phyloP scores from a whole-genome alignment of 352 stramenopile genomes.

The Pythium dissimile region DNA sequence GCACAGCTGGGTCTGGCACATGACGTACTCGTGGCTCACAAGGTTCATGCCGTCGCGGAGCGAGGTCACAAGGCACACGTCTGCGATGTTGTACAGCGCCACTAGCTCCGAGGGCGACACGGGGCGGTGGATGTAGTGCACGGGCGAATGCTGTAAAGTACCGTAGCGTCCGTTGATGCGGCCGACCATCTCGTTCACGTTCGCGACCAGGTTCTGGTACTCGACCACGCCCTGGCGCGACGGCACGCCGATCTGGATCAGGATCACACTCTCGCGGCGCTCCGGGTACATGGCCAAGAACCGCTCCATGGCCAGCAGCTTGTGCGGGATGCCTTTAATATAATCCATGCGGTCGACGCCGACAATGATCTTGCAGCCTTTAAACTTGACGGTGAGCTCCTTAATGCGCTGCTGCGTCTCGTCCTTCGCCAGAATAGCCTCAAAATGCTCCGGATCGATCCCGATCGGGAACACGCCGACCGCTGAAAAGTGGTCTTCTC shows the following conservation, averaged over 20 bases:
- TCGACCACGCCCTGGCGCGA: slow-evolving; percentile 78
- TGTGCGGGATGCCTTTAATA: slow-evolving; percentile 88
- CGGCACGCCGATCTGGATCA: slow-evolving; percentile 94
- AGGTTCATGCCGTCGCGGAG: slow-evolving; percentile 90
- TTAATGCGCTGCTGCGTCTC: slow-evolving; percentile 52
- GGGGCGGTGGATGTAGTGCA: slow-evolving; percentile 87
- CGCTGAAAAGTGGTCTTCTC: slow-evolving; percentile 72
- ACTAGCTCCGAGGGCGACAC: slow-evolving; percentile 82
- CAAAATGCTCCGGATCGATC: slow-evolving; percentile 85
- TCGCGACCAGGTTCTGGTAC: slow-evolving; percentile 78
- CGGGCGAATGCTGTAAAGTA: slow-evolving; percentile 80
- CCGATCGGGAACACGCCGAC: slow-evolving; percentile 85
- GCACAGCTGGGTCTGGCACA: slow-evolving; percentile 70
- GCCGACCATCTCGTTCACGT: slow-evolving; percentile 86
- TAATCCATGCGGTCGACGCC: slow-evolving; percentile 86
- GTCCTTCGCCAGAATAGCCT: slow-evolving; percentile 46
- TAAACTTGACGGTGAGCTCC: slow-evolving; percentile 61
- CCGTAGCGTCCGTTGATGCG: slow-evolving; percentile 87
- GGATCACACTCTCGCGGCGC: slow-evolving; percentile 88
- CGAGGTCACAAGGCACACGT: slow-evolving; percentile 89
- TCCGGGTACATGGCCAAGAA: slow-evolving; percentile 83
- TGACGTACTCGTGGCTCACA: slow-evolving; percentile 88
- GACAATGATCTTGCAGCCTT: slow-evolving; percentile 78
- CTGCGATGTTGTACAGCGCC: slow-evolving; percentile 87
- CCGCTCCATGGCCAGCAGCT: slow-evolving; percentile 82